These are phyloP conservation scores for Pulveroboletus sp. DNA, from an alignment of 768 basidiomycete species.

Conservation along the genomic window DNA sequence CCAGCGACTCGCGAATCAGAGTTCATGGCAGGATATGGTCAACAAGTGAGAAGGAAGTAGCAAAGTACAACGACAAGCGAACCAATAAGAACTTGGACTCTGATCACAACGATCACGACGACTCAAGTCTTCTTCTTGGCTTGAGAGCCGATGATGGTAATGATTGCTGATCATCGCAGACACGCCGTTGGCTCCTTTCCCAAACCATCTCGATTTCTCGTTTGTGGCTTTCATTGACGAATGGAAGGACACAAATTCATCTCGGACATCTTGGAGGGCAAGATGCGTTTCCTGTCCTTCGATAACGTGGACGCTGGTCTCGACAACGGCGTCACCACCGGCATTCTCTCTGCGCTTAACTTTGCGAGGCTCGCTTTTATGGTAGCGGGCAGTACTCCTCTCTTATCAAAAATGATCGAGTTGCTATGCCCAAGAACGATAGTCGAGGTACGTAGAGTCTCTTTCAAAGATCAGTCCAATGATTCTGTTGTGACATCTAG, in stretches of 20 bases:
- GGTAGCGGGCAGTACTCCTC: not conserved
- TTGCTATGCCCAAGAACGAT: constrained; percentile 11
- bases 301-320: constrained; percentile 38
- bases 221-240: not conserved
- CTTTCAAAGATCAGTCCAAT: too few species aligned
- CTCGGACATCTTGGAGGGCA: constrained; percentile 18
- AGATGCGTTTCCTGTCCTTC: constrained; percentile 37
- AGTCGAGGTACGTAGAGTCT: constrained; percentile 14
- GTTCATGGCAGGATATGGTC: too few species aligned
- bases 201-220: not conserved
- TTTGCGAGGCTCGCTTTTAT: constrained; percentile 46
- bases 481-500: constrained; percentile 28
- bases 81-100: not conserved
- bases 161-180: constrained; percentile 2
- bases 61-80: too few species aligned
- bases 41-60: too few species aligned
- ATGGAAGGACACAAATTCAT: constrained; percentile 13
- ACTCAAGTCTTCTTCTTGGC: not conserved
- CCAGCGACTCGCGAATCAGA: too few species aligned
- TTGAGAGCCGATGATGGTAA: not conserved
- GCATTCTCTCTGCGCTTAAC: constrained; percentile 57
- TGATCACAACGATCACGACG: not conserved
- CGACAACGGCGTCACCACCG: constrained; percentile 33
- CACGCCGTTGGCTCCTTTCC: constrained; percentile 1
- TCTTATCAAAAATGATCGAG: constrained; percentile 9